Evolutionary conservation across 2,329 filamentous ascomycete species (phyloP), one percentile per base, ranked within the genome.

Genomic region (Diaporthe sp.): DNA sequence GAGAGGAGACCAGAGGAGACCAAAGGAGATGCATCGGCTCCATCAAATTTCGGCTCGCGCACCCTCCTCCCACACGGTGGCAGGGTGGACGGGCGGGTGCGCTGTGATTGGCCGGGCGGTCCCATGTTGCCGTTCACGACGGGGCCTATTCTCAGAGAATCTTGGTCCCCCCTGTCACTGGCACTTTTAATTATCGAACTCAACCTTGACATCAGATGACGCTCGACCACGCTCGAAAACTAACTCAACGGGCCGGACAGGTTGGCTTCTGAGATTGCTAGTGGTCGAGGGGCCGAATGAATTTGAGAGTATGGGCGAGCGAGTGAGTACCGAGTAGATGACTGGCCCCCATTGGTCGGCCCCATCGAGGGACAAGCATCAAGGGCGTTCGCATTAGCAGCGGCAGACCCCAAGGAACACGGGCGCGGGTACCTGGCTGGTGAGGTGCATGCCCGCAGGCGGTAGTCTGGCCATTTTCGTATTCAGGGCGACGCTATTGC

Each of bases 191-290:
- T 68, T 68, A 53, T 68, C 63, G 63, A 68, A 68, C 63, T 39
- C 44, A 68, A 53, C 63, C 63, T 68, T 53, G 63, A 53, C 63
- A 68, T 68, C 63, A 68, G 63, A 68, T 68, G 63, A 68, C 63
- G 47, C 63, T 53, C 32, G 63, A 68, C 35, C 35, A 47, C 42
- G 61, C 32, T n/a, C 44, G 32, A 37, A 53, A 68, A 53, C 32
- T 53, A 68, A 53, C 32, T 53, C 47, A 53, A 68, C 42, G 17
- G 12, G 39, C 39, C 17, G 39, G 39, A 42, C 61, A 66, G 61
- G 44, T 19, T 25, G 30, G n/a, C 44, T 17, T 37, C 9, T 27
- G 44, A 66, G n/a, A 53, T 66, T 66, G 63, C 63, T 30, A 39
- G 44, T 53, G 44, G 32, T 15, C 42, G 61, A 39, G 44, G 58